Evolutionary conservation across 208 protist species (phyloP).

Genomic region (Sergeia podlipaevii): DNA sequence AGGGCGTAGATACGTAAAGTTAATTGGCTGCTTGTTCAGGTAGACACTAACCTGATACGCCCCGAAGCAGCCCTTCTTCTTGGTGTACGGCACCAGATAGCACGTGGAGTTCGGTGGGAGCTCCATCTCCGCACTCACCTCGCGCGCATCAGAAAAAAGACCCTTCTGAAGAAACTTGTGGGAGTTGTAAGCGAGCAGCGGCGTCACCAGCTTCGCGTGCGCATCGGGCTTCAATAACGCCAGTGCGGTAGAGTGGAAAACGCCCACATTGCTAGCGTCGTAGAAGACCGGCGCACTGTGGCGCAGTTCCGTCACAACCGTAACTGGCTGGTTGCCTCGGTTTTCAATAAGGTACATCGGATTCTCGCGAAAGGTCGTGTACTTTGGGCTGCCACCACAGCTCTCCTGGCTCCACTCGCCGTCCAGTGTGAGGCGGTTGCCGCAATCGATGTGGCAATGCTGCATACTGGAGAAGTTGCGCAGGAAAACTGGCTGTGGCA

Average conservation of each 20-base stretch:
- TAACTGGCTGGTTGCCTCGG: conserved; percentile 12
- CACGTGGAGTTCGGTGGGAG: conserved; percentile 34
- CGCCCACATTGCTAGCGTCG: conserved; percentile 15
- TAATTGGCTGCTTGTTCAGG: conserved; percentile 19
- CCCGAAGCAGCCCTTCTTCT: conserved; percentile 21
- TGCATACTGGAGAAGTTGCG: conserved; percentile 30
- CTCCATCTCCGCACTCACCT: conserved; percentile 45
- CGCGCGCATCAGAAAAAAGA: conserved; percentile 42
- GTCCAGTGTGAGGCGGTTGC: conserved; percentile 17
- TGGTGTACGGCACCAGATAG: conserved; percentile 40
- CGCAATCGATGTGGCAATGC: conserved; percentile 32
- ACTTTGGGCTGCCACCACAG: conserved; percentile 22
- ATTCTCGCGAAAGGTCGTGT: conserved; percentile 31
- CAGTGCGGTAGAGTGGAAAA: conserved; percentile 27
- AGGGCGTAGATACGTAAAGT: conserved; percentile 14
- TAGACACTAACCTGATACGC: conserved; percentile 25
- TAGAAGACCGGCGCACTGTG: conserved; percentile 12
- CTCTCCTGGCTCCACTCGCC: conserved; percentile 19
- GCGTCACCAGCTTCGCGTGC: conserved; percentile 5
- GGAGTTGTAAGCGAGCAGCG: conserved; percentile 29
- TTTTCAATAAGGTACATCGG: conserved; percentile 38
- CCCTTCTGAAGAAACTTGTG: conserved; percentile 40
- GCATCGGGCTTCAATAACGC: conserved; percentile 17
- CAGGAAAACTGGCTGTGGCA: conserved; percentile 18
- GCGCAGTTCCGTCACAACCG: conserved; percentile 23